Conservation (phyloP, 306 rosid genomes). For the Gastrolobium bilobum region DNA sequence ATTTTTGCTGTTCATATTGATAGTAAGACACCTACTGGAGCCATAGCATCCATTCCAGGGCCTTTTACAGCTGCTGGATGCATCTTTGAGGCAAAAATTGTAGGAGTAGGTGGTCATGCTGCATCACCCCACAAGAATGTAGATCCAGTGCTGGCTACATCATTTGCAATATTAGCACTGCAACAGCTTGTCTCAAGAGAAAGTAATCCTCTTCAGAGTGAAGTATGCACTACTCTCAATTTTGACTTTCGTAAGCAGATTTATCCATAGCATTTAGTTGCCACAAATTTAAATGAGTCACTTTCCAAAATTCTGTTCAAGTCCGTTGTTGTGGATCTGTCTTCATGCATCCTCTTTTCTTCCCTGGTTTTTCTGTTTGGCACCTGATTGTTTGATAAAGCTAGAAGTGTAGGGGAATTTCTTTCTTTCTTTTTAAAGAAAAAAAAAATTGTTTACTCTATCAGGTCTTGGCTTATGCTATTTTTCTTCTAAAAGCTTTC, state of each 20-base stretch:
- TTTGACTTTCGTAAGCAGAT: constrained; percentile 36
- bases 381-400: constrained; percentile 10
- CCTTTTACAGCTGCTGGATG: constrained; percentile 70
- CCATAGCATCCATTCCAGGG: constrained; percentile 62
- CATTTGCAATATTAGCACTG: constrained; percentile 71
- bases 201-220: constrained; percentile 71
- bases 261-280: constrained; percentile 26
- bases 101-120: constrained; percentile 74
- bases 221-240: constrained; percentile 52
- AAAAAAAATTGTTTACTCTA: background rate
- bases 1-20: constrained; percentile 68
- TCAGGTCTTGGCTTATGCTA: background rate
- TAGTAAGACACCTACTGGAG: constrained; percentile 56
- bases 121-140: constrained; percentile 60
- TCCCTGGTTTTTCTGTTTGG: constrained; percentile 17
- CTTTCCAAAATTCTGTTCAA: constrained; percentile 3
- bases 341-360: background rate
- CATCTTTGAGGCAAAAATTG: constrained; percentile 64
- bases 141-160: constrained; percentile 76
- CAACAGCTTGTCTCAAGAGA: constrained; percentile 85
- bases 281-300: constrained; percentile 26
- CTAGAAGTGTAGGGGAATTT: background rate
- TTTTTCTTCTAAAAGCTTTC: constrained; percentile 37
- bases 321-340: constrained; percentile 19
- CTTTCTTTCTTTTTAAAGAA: background rate